phyloP scores from a whole-genome alignment of 176 grass and related monocot species.

The Echinochloa phyllopogon region DNA sequence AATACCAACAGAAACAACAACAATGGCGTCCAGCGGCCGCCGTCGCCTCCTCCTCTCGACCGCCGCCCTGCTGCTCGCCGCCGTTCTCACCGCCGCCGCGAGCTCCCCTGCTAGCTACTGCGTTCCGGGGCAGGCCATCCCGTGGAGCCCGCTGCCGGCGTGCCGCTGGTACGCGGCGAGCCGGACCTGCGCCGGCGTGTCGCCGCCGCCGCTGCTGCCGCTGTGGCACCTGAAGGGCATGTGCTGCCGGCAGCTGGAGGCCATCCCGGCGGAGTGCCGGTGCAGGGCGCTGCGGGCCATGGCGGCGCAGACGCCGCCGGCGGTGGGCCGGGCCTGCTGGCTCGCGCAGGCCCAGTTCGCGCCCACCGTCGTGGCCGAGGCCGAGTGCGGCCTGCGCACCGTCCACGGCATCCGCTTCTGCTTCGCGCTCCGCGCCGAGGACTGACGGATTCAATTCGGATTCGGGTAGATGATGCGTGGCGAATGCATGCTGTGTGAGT shows the following conservation, averaged over 20 bases:
- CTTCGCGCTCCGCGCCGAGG: not conserved
- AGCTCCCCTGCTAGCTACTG: not conserved
- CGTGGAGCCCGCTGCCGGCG: not conserved
- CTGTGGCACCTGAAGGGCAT: not conserved
- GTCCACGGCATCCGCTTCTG: not conserved
- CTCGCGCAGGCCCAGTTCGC: not conserved
- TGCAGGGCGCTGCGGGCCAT: conserved; percentile 26
- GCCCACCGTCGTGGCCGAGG: not conserved
- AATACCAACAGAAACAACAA: not conserved
- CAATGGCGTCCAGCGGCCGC: not conserved
- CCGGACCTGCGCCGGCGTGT: not conserved
- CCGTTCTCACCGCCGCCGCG: not conserved
- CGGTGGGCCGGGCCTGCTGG: not conserved
- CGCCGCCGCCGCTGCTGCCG: not conserved
- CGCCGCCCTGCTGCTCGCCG: conserved; percentile 2
- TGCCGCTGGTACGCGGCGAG: conserved; percentile 26
- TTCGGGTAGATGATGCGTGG: too few species aligned
- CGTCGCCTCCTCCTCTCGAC: not conserved
- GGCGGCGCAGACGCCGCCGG: not conserved
- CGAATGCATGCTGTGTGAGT: too few species aligned
- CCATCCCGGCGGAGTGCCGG: not conserved
- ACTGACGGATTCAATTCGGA: not conserved
- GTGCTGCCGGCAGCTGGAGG: conserved; percentile 23
- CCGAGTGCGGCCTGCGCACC: not conserved
- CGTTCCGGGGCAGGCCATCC: conserved; percentile 17